Evolutionary conservation across 2,329 filamentous ascomycete genomes (phyloP), one percentile per base, ranked within the genome.

Genomic region (Pseudophaeomoniella oleicola): DNA sequence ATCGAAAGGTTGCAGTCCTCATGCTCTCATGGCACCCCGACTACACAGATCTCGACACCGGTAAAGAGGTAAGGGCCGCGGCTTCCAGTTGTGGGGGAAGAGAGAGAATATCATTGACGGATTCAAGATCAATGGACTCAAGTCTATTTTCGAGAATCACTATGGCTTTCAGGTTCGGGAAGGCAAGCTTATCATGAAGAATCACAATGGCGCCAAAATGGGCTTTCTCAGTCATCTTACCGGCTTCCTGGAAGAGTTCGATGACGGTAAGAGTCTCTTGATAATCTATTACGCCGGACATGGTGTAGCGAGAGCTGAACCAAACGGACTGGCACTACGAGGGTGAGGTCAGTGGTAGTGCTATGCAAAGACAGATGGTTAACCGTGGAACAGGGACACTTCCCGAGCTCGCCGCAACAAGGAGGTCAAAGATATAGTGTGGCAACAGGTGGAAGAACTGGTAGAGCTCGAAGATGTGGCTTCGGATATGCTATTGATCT

Each of bases 401-500:
- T 10, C 5, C 30, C 30, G 17, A 16, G 14, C 30, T 5, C 17
- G 14, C 13, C 14, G 5, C 14, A 37, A 67, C 33, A 17, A 35
- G 10, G 13, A 18, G 10, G 15, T n/a, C 10, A 13, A 35, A n/a
- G 17, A 19, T 5, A 35, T 35, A 13, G 16, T 35, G 16, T 35
- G 33, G 33, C n/a, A 35, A 5, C 16, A 35, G 17, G 17, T 17
- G 13, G 33, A 35, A 16, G 17, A n/a, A 6, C 13, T 16, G n/a
- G n/a, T n/a, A n/a, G n/a, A n/a, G 14, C 64, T 37, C 9, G 19
- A 37, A 5, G 22, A 12, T 16, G 29, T 14, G 9, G 14, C 32
- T 17, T 12, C 35, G 13, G 33, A 35, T 19, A 19, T 35, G 14
- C 33, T 35, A 10, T n/a, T 17, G 16, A 35, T 35, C 6, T 35